Evolutionary conservation across 805 yeast species (phyloP).

Genomic region (Cyberlindnera saturnus): DNA sequence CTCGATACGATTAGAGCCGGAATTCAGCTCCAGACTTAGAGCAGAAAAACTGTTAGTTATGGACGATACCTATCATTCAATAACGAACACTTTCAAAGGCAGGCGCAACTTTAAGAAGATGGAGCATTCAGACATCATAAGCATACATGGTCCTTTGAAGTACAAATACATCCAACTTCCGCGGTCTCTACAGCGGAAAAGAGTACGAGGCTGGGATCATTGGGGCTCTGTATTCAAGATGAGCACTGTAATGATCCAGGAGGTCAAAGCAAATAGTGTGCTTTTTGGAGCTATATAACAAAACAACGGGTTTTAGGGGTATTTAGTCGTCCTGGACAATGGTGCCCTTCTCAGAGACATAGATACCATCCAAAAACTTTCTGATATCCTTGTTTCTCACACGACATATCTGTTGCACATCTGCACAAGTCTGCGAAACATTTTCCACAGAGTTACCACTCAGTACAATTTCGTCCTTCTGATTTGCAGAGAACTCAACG

Average conservation of each 20-base stretch:
- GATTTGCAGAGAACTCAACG: constrained; percentile 72
- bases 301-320: background rate
- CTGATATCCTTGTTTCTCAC: constrained; percentile 99
- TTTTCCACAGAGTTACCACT: constrained; percentile 95
- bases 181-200: background rate
- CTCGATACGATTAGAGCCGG: no score
- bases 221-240: constrained; percentile 14
- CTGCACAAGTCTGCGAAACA: constrained; percentile 98
- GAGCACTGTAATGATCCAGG: constrained; percentile 16
- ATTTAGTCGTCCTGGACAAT: constrained; percentile 57
- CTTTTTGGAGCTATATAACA: background rate
- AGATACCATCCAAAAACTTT: constrained; percentile 99
- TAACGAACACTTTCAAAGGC: no score
- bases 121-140: no score
- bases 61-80: no score
- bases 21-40: no score
- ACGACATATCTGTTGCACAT: constrained; percentile 94
- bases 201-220: constrained; percentile 10
- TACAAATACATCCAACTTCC: no score
- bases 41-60: no score
- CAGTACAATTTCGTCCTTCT: constrained; percentile 91
- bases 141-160: no score
- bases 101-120: no score
- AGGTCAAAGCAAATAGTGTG: background rate
- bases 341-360: constrained; percentile 92